Conservation (phyloP, 305 asterid species). For the Fraxinus albicans region DNA sequence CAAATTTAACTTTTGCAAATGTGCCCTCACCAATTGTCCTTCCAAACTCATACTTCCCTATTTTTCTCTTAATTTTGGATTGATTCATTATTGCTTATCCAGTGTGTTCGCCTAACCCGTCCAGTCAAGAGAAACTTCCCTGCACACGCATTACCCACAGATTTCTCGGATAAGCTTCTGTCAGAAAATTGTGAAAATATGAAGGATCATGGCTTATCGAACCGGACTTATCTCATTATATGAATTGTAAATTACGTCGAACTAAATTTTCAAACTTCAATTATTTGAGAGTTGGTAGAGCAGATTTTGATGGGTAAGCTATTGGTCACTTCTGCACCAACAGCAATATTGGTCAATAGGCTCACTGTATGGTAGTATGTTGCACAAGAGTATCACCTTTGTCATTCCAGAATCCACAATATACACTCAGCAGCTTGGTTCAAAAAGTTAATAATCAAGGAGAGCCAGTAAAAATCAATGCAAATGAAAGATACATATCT, state of each 20-base stretch:
- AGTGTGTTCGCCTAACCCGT: neutral
- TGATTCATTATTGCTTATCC: constrained; percentile 50
- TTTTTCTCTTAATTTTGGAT: constrained; percentile 62
- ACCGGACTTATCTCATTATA: neutral
- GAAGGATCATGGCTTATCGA: neutral
- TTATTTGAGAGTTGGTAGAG: neutral
- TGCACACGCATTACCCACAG: constrained; percentile 9
- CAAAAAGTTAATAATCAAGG: too few relatives aligned
- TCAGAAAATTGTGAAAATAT: neutral
- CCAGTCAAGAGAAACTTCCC: neutral
- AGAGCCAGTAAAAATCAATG: too few relatives aligned
- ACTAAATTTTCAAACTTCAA: neutral
- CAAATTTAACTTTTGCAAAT: constrained; percentile 93
- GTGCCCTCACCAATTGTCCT: constrained; percentile 96
- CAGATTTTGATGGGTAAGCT: neutral
- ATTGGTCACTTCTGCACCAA: too few relatives aligned
- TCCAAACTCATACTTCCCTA: constrained; percentile 88
- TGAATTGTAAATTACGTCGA: neutral
- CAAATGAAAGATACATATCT: too few relatives aligned
- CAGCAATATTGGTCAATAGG: too few relatives aligned
- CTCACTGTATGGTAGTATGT: too few relatives aligned
- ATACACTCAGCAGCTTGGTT: too few relatives aligned
- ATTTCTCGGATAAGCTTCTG: neutral
- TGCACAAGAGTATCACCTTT: too few relatives aligned
- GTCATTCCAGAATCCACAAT: too few relatives aligned